These are phyloP conservation scores for Nephelium lappaceum DNA, from an alignment of 345 rosid species.

Conservation along the genomic window DNA sequence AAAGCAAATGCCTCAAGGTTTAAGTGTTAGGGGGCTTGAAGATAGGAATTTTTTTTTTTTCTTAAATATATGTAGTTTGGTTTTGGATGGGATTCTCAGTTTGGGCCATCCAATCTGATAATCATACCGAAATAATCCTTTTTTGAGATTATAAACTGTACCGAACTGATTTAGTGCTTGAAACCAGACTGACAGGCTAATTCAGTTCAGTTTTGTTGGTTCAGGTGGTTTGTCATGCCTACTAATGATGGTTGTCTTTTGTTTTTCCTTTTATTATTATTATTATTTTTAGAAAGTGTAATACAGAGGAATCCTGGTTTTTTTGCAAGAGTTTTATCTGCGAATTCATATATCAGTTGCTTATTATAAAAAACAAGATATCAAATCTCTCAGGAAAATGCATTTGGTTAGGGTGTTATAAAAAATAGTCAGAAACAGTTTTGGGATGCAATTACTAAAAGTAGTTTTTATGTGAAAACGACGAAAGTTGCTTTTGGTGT, in stretches of 20 bases:
- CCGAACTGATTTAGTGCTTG: too few species aligned
- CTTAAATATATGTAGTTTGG: too few species aligned
- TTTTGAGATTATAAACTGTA: too few species aligned
- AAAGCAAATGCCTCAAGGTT: too few species aligned
- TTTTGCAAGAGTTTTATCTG: background rate
- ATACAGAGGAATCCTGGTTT: background rate
- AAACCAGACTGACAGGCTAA: too few species aligned
- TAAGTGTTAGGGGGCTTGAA: too few species aligned
- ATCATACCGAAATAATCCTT: too few species aligned
- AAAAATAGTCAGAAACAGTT: background rate
- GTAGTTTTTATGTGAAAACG: background rate
- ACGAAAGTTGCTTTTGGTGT: background rate
- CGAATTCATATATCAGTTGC: background rate
- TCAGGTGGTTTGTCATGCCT: too few species aligned
- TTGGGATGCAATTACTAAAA: background rate
- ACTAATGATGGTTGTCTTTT: background rate
- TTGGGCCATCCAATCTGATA: too few species aligned
- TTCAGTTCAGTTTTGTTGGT: too few species aligned
- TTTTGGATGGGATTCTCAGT: too few species aligned
- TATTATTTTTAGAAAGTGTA: background rate
- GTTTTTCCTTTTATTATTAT: background rate
- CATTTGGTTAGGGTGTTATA: background rate
- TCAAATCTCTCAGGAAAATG: background rate
- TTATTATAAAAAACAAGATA: background rate
- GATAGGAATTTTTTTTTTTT: too few species aligned